Evolutionary conservation across 495 filamentous ascomycete genomes (phyloP).

Genomic region (Penicillium coffeae): DNA sequence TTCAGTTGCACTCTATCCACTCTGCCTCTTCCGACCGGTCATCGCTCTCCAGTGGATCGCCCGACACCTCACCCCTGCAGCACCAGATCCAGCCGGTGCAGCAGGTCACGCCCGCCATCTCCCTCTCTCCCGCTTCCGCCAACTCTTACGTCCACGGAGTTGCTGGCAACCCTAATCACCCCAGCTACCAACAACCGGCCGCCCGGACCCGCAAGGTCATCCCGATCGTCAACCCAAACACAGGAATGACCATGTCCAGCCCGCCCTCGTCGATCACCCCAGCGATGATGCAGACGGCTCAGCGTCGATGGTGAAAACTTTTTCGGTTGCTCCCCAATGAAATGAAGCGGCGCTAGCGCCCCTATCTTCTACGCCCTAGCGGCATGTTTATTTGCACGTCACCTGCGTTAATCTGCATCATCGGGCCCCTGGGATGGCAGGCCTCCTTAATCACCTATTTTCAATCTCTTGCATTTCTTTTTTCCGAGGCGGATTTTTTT

Average conservation of each 20-base stretch:
- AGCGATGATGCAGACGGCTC: conserved; percentile 72
- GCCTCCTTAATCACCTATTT: conserved; percentile 33
- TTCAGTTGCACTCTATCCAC: conserved; percentile 80
- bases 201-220: conserved; percentile 92
- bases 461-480: conserved; percentile 23
- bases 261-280: conserved; percentile 89
- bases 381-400: conserved; percentile 33
- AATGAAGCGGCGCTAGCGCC: conserved; percentile 26
- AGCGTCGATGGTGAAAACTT: conserved; percentile 56
- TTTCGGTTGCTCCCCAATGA: conserved; percentile 15
- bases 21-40: conserved; percentile 89
- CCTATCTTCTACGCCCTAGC: conserved; percentile 25
- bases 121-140: conserved; percentile 65
- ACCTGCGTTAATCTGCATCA: conserved; percentile 39
- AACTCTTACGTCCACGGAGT: conserved; percentile 63
- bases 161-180: conserved; percentile 50
- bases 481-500: conserved; percentile 24
- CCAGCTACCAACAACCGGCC: conserved; percentile 83
- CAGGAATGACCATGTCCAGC: conserved; percentile 82
- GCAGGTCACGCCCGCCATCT: conserved; percentile 73
- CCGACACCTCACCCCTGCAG: conserved; percentile 83
- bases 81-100: conserved; percentile 72
- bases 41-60: conserved; percentile 89
- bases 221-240: conserved; percentile 95
- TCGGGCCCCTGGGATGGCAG: conserved; percentile 34